Percentiles rank a stretch among this genome's conserved stretches.
These are phyloP conservation scores for Irpex lacteus DNA, from an alignment of 1,284 basidiomycete species.

Conservation along the genomic window DNA sequence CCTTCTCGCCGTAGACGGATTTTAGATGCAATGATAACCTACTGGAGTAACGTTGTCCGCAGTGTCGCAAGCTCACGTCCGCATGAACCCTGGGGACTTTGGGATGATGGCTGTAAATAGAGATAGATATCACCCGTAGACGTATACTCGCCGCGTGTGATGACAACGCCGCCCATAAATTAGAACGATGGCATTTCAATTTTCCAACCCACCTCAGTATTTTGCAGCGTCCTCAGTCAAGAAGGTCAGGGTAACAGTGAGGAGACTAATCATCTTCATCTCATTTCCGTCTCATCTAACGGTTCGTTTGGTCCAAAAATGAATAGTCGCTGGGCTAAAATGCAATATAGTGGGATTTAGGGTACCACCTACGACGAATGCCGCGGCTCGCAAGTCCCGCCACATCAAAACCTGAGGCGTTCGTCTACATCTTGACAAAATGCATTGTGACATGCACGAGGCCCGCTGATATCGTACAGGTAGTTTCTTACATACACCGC, in stretches of 20 bases:
- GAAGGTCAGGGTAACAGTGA: not conserved
- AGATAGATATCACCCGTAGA: not conserved
- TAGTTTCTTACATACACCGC: not conserved
- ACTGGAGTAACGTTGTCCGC: not conserved
- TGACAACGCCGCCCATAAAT: not conserved
- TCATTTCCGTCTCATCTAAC: not conserved
- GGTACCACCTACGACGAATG: not conserved
- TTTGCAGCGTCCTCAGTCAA: not conserved
- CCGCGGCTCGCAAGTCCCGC: not conserved
- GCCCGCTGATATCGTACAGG: not conserved
- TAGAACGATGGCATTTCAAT: not conserved
- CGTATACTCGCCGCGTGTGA: not conserved
- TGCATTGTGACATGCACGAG: not conserved
- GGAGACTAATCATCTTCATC: not conserved
- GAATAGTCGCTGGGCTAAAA: not conserved
- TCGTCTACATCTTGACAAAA: not conserved
- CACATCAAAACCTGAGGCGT: not conserved
- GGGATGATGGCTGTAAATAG: not conserved
- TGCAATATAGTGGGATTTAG: not conserved
- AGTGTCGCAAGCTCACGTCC: not conserved
- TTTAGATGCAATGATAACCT: not conserved
- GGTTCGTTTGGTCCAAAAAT: not conserved
- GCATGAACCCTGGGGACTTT: not conserved
- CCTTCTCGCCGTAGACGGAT: slow-evolving; percentile 22
- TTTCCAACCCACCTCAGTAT: not conserved